These are phyloP conservation scores for Aspergillus caelatus DNA, from an alignment of 2,329 filamentous ascomycete species.

Conservation along the genomic window DNA sequence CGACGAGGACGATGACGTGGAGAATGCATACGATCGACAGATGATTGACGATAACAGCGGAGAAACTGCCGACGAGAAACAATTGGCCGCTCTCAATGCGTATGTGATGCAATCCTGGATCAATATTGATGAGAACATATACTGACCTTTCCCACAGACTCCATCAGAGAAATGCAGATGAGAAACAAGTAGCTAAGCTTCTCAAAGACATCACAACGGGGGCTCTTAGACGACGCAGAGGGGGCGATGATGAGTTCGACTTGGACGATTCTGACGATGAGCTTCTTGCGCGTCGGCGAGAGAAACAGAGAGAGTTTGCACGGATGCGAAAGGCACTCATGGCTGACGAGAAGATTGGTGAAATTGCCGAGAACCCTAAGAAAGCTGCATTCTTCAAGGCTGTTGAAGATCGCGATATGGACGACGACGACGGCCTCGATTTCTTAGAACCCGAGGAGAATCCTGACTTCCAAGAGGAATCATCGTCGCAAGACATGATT, in stretches of 20 bases:
- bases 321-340: constrained; percentile 89
- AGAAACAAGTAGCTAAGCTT: constrained; percentile 85
- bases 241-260: constrained; percentile 73
- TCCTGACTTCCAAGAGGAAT: constrained; percentile 43
- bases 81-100: constrained; percentile 86
- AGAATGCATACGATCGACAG: constrained; percentile 74
- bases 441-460: constrained; percentile 60
- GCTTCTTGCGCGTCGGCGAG: constrained; percentile 69
- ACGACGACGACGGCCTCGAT: constrained; percentile 67
- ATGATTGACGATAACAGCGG: constrained; percentile 88
- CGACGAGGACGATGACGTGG: constrained; percentile 79
- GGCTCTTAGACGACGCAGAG: constrained; percentile 78
- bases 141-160: constrained; percentile 57
- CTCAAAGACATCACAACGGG: constrained; percentile 93
- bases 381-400: constrained; percentile 87
- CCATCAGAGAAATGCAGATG: constrained; percentile 76
- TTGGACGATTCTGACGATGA: constrained; percentile 91
- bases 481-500: constrained; percentile 29
- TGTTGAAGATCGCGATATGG: constrained; percentile 78
- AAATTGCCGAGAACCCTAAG: constrained; percentile 85
- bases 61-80: constrained; percentile 75
- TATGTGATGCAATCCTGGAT: constrained; percentile 55
- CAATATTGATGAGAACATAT: background rate
- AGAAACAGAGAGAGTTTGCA: constrained; percentile 85
- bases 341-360: constrained; percentile 84